Evolutionary conservation across 1,284 basidiomycete genomes (phyloP), one percentile per base, ranked within the genome.

Genomic region (Pisolithus thermaeus): DNA sequence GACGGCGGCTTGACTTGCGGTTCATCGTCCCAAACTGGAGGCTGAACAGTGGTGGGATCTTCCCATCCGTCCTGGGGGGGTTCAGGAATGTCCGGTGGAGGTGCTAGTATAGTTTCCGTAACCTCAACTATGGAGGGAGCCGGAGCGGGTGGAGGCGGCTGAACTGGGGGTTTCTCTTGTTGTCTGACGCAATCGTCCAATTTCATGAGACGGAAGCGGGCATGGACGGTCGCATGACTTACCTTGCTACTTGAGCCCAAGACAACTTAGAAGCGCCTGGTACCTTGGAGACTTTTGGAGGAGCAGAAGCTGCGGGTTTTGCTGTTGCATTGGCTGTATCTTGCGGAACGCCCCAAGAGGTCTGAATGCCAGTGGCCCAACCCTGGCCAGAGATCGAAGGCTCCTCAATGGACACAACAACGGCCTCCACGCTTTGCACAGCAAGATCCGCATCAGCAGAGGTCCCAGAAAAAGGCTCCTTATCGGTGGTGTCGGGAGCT

Each of bases 211-310:
- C 18, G 44, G 35, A 28, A 12, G 5, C 14, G 32, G 12, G 2
- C 4, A 44, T 46, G 47, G 32, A 52, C 18, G 38, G 49, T 32
- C 54, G 50, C 20, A 32, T 36, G 45, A 73, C 77, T 18, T 64
- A 83, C 87, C 81, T 74, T 58, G 87, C 87, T 64, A 90, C 76
- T 61, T 90, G 84, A 22, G 87, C 87, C 87, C 87, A 89, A 38
- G 88, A 88, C 52, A 86, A 66, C 70, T 88, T 87, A 11, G 84
- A 80, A 11, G 80, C 83, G 32, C 81, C 79, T 45, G 84, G 84
- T 7, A 75, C 73, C 69, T 81, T 87, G n/a, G 71, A 65, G 8
- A 58, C 62, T 54, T 70, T 71, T 28, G 59, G 54, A 2, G 59
- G 56, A 20, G 62, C 46, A 14, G 65, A 52, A 52, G 63, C 52